Base-by-base conservation (phyloP, 2,329 filamentous ascomycete genomes). In the Aspergillus flavus region DNA sequence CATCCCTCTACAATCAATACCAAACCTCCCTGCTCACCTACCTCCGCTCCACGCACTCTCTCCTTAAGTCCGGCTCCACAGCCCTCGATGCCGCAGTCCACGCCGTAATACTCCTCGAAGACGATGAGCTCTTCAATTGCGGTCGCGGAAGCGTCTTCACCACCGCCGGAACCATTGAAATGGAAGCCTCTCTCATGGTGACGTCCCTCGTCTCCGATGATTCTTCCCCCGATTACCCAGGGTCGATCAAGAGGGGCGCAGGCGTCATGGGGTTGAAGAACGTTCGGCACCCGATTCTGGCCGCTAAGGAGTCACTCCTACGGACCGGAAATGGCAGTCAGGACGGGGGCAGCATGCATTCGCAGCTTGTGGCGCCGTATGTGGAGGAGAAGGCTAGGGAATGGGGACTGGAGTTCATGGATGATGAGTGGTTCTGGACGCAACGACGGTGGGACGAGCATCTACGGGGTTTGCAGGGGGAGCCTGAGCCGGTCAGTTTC, bases 101-200 rank as follows among this genome's bases (percentile, higher is more conserved):
- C 75, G 93, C 93, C 52, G 92, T 96, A 12, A 81, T 83, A 1
- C 83, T 89, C 30, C 86, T 97, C 19, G 93, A 97, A 79, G 83
- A 96, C 72, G 87, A 93, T 72, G 85, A 89, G 2, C 85, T 96
- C 5, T 96, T 95, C 84, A 97, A 97, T 80, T 88, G 89, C 62
- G 93, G 89, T 9, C 89, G 88, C 71, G 94, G 94, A 59, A 91
- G 93, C 57, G 93, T 96, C 23, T 97, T 96, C 77, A 96, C 92
- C 0, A 87, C 89, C 57, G 89, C 90, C 68, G 94, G 93, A 21
- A 85, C 89, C 66, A 93, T 94, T 75, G 91, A 97, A 80, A 88
- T 96, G 65, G 93, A 97, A 79, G 91, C 92, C 1, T 91, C 88
- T 10, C 86, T 96, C 58, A 96, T 96, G 93, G 91, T 96, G 0